Evolutionary conservation across 1,284 basidiomycete species (phyloP), one percentile per base, ranked within the genome.

Genomic region (Takashimella koratensis): DNA sequence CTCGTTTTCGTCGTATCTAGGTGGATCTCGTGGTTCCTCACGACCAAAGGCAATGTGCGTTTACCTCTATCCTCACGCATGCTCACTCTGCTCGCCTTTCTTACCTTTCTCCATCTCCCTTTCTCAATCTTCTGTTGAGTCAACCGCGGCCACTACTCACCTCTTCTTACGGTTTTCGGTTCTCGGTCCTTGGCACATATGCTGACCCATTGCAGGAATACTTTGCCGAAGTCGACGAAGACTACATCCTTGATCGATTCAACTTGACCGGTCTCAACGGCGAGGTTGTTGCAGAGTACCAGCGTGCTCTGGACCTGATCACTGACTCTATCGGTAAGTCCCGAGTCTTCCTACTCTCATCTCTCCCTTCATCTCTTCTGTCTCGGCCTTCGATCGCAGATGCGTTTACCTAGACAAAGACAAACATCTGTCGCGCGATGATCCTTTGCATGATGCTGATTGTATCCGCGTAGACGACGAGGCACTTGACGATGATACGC

Each of bases 171-270:
- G n/a, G n/a, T n/a, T n/a, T n/a, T n/a, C n/a, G n/a, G n/a, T n/a
- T n/a, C n/a, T n/a, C n/a, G n/a, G n/a, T n/a, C n/a, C n/a, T n/a
- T n/a, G n/a, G n/a, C n/a, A n/a, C n/a, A n/a, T n/a, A n/a, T n/a
- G n/a, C n/a, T n/a, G n/a, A n/a, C n/a, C n/a, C n/a, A n/a, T n/a
- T 5, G 27, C 48, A 75, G 77, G 95, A 98, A 78, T 98, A 98
- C 80, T 98, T 98, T 75, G 97, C 94, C 77, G 94, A 98, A 79
- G 91, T 98, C 62, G 96, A 98, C 73, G 94, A 98, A 71, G 95
- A 98, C 77, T 98, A 98, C 77, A 98, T 98, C 66, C 82, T 98
- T 47, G 95, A 98, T 78, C 84, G 95, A 45, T 98, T 98, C 84
- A 98, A 98, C 77, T 81, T 98, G 52, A 98, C 95, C 4, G 95